Base-by-base conservation (phyloP, 2,329 filamentous ascomycete species). In the Aspergillus sp. region DNA sequence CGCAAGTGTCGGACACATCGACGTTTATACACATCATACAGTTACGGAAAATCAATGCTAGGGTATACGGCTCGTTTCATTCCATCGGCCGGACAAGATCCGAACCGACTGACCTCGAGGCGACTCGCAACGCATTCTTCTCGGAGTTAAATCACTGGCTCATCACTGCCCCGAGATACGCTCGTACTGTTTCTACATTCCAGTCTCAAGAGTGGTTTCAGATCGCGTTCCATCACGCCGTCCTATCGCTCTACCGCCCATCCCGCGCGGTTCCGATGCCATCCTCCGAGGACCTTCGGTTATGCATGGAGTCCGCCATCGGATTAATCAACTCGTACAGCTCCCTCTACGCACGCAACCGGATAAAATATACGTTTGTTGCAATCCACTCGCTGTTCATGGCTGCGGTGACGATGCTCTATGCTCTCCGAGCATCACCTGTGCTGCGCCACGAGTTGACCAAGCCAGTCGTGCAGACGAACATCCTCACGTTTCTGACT, bases 161-260 rank as follows among this genome's bases (percentile, higher is more conserved):
- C 3, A 60, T 64, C 5, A 58, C 59, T 27, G 64, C 65, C 2
- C 67, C 65, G 2, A 60, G 68, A 14, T 69, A 69, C 52, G 27
- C 62, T 7, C 56, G 55, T 11, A 64, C 59, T 4, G 35, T 55
- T 9, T 68, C 61, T 6, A 69, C 66, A 53, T 62, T 63, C 37
- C 67, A 69, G 43, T 66, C 67, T 8, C 58, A 62, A 6, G 67
- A 70, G 23, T 69, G 67, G 68, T 68, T 68, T 45, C 63, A 69
- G 23, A 70, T 68, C 15, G 66, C 66, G 0, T 68, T 66, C 39
- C 66, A 68, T 39, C 63, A 68, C 31, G 68, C 65, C 9, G 57
- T 68, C 12, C 54, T 69, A 37, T 61, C 62, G 11, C 56, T 68
- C 12, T 61, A 68, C 46, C 56, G 66, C 7, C 68, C 67, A 15